Conservation (phyloP, 805 yeast genomes). For the Saturnispora dispora region DNA sequence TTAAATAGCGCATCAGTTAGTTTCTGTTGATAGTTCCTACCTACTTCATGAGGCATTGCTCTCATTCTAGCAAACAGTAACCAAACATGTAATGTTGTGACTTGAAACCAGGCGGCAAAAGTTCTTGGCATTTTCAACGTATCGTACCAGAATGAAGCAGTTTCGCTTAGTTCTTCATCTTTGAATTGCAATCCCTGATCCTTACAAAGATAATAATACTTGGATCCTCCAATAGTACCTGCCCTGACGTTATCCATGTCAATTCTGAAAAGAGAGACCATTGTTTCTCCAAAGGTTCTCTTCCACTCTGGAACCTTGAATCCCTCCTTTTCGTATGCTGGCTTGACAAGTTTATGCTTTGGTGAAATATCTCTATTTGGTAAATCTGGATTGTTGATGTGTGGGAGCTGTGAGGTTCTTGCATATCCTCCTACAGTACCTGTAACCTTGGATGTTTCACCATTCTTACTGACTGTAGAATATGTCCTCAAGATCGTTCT, state of each 20-base stretch:
- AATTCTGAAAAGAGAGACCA: conserved; percentile 52
- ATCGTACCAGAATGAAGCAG: conserved; percentile 80
- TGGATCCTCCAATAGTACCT: conserved; percentile 89
- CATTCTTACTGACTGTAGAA: background rate
- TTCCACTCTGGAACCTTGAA: conserved; percentile 39
- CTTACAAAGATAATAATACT: conserved; percentile 80
- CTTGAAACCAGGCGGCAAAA: conserved; percentile 94
- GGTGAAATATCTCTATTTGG: conserved; percentile 30
- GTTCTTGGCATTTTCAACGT: conserved; percentile 76
- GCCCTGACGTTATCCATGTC: conserved; percentile 92
- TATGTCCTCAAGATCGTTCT: background rate
- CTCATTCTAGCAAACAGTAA: conserved; percentile 90
- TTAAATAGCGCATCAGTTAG: conserved; percentile 80
- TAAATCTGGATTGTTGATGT: conserved; percentile 26
- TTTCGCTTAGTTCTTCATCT: conserved; percentile 58
- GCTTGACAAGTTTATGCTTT: conserved; percentile 24
- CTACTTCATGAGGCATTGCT: conserved; percentile 86
- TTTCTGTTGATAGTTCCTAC: conserved; percentile 85
- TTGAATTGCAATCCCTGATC: conserved; percentile 72
- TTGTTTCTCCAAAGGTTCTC: conserved; percentile 53
- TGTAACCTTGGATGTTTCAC: background rate
- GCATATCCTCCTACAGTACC: conserved; percentile 21
- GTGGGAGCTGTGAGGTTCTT: conserved; percentile 27
- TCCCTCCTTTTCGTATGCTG: conserved; percentile 23
- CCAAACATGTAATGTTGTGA: conserved; percentile 88